Evolutionary conservation across 2,329 filamentous ascomycete genomes (phyloP).

Genomic region (Pyricularia pennisetigena): DNA sequence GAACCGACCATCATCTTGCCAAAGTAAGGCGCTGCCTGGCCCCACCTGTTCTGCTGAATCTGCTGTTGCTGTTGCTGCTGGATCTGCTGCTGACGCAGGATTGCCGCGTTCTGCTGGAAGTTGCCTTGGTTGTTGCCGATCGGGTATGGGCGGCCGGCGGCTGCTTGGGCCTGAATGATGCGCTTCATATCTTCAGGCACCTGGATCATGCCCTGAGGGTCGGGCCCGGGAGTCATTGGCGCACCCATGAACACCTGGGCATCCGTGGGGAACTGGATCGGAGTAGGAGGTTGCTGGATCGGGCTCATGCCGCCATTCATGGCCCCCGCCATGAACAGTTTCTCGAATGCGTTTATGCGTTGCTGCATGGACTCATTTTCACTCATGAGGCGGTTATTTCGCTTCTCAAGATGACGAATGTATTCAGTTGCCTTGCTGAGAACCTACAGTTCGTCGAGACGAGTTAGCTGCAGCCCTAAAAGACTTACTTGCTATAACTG

Average conservation of each 20-base stretch:
- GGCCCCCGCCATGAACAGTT: conserved; percentile 70
- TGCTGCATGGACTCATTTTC: conserved; percentile 74
- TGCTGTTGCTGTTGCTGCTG: conserved; percentile 37
- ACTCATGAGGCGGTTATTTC: conserved; percentile 71
- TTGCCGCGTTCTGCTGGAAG: conserved; percentile 28
- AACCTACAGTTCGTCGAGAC: conserved; percentile 34
- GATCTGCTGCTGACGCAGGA: conserved; percentile 46
- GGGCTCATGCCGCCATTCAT: conserved; percentile 51
- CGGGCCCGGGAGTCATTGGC: conserved; percentile 29
- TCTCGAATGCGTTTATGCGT: conserved; percentile 65
- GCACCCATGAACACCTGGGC: conserved; percentile 29
- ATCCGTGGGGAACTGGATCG: conserved; percentile 40
- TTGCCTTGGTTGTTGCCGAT: conserved; percentile 24
- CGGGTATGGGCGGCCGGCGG: conserved; percentile 41
- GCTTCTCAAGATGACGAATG: conserved; percentile 85
- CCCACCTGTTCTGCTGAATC: conserved; percentile 43
- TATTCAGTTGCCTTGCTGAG: conserved; percentile 95
- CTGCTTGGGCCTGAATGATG: conserved; percentile 47
- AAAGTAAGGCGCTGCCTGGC: conserved; percentile 43
- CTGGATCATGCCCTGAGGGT: conserved; percentile 50
- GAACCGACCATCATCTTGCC: conserved; percentile 88
- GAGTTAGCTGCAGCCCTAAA: not conserved
- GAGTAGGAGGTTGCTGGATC: conserved; percentile 38
- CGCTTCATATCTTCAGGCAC: conserved; percentile 59
- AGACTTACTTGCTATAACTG: not conserved